Conservation (phyloP, 1,284 basidiomycete species). For the Austroboletus novae-zelandiae region DNA sequence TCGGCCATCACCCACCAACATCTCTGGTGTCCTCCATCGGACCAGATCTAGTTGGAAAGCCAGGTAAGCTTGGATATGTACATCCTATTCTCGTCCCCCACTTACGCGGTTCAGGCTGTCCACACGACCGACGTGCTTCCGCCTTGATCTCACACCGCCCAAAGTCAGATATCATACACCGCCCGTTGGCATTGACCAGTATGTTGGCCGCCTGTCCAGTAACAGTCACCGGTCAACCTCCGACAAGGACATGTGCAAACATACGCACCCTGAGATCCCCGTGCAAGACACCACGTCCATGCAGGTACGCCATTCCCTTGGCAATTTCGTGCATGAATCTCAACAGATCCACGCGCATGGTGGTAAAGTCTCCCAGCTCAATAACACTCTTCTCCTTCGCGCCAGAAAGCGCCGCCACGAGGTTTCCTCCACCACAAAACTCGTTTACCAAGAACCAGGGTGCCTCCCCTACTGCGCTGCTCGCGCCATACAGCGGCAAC, state of each 20-base stretch:
- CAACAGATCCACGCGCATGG: constrained; percentile 43
- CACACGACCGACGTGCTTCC: constrained; percentile 61
- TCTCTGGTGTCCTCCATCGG: constrained; percentile 74
- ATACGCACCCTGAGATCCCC: constrained; percentile 63
- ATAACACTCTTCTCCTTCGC: constrained; percentile 2
- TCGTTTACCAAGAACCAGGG: constrained; percentile 73
- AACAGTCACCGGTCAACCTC: background rate
- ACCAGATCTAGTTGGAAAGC: constrained; percentile 51
- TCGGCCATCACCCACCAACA: constrained; percentile 60
- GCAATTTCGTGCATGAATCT: constrained; percentile 69
- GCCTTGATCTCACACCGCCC: constrained; percentile 76
- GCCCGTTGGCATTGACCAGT: constrained; percentile 62
- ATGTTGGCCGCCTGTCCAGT: constrained; percentile 63
- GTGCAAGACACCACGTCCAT: constrained; percentile 61
- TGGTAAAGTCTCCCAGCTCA: background rate
- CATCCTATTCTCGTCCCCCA: constrained; percentile 6
- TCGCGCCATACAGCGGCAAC: constrained; percentile 57
- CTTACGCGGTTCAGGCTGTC: constrained; percentile 52
- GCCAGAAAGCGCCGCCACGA: constrained; percentile 40
- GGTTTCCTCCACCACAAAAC: constrained; percentile 46
- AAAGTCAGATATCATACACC: constrained; percentile 75
- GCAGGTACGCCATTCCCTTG: constrained; percentile 75
- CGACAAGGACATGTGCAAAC: background rate
- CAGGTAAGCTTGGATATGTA: background rate
- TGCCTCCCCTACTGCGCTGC: constrained; percentile 51